These are phyloP conservation scores for Testicularia cyperi DNA, from an alignment of 1,284 basidiomycete genomes.

Conservation along the genomic window DNA sequence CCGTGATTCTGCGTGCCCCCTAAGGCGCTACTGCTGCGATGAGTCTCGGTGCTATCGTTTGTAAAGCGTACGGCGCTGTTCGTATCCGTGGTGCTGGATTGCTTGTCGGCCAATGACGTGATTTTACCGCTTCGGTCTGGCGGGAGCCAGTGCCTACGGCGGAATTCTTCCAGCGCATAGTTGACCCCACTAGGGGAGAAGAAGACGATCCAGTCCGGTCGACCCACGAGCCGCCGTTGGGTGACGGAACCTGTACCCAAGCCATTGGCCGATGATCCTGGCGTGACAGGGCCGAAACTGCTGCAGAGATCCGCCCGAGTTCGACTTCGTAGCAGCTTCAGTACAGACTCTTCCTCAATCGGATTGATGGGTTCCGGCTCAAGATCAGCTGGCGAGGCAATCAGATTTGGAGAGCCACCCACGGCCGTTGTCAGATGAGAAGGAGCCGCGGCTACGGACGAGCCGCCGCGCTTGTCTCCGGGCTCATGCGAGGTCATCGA, in stretches of 20 bases:
- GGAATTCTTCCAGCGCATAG: constrained; percentile 49
- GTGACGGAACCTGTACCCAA: background rate
- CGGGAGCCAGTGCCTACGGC: constrained; percentile 44
- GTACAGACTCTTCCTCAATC: constrained; percentile 24
- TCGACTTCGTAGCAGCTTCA: constrained; percentile 19
- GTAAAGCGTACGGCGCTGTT: too few relatives aligned
- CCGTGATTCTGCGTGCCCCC: too few relatives aligned
- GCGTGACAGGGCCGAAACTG: too few relatives aligned
- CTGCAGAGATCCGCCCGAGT: constrained; percentile 8
- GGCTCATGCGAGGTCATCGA: constrained; percentile 31
- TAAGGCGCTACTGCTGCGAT: too few relatives aligned
- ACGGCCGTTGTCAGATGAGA: too few relatives aligned
- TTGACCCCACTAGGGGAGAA: constrained; percentile 57
- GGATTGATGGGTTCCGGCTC: constrained; percentile 24
- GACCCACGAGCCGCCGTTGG: constrained; percentile 7
- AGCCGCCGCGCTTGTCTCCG: too few relatives aligned
- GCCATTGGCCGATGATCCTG: background rate
- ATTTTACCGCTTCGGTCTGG: constrained; percentile 3
- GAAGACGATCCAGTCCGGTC: constrained; percentile 57
- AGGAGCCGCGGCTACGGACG: too few relatives aligned
- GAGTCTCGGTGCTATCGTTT: too few relatives aligned
- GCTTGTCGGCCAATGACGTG: too few relatives aligned
- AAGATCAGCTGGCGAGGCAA: constrained; percentile 19
- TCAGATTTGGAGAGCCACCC: constrained; percentile 17
- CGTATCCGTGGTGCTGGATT: too few relatives aligned